Evolutionary conservation across 768 basidiomycete species (phyloP), one percentile per base, ranked within the genome.

Genomic region (Podaxis carcinomalis): DNA sequence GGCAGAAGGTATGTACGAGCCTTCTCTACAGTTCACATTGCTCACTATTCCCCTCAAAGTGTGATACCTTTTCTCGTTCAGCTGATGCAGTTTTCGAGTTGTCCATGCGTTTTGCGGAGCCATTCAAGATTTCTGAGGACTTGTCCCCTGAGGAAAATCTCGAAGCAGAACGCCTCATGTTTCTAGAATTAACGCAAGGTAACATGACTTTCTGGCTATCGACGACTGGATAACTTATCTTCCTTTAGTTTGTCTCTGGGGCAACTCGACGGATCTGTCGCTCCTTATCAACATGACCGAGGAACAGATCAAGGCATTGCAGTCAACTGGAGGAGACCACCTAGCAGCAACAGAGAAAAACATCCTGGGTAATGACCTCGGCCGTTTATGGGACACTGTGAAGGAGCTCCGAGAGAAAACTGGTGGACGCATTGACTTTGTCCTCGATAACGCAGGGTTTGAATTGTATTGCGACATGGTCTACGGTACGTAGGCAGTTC

Each of bases 241-340:
- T 62, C 32, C 51, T 58, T 50, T 52, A 92, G 93, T 97, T 56
- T 96, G 94, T 70, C 81, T 96, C 11, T 97, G 95, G 95, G 95
- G 95, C 14, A 97, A 98, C 75, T 94, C 95, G 7, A 98, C 95
- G 53, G 95, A 97, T 74, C 80, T 97, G 53, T 96, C 94, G 2
- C 82, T 98, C 39, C 80, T 97, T 61, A 98, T 97, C 73, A 93
- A 98, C 75, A 96, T 97, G 95, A 91, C 91, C 5, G 95, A 98
- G 74, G 95, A 97, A 32, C 95, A 97, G 72, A 97, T 98, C 76
- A 95, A 94, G 72, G 84, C 89, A 50, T 81, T 97, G n/a, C 95
- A 98, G 70, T 95, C 94, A 13, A 96, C 95, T 16, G 95, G 95
- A 10, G 93, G 94, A n/a, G 95, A 94, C 50, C 86, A 93, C 63